Percentiles rank a stretch among this genome's conserved stretches.
phyloP scores from a whole-genome alignment of 768 basidiomycete species.

The Leccinum boreale region DNA sequence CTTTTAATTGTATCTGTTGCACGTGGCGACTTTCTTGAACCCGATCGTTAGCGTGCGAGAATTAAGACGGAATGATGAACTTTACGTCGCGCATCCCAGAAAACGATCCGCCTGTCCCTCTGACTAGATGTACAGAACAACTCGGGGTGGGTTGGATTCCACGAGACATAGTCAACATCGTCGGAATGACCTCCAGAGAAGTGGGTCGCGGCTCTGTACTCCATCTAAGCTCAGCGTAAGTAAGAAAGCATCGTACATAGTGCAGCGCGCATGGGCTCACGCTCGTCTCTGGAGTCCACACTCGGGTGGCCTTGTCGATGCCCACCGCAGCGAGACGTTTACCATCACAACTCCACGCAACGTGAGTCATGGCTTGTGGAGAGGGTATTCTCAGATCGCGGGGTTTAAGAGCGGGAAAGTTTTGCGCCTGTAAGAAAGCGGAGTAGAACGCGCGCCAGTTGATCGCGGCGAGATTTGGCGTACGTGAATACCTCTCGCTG shows the following conservation, averaged over 20 bases:
- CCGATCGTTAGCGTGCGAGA: constrained; percentile 5
- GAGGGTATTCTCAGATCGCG: constrained; percentile 68
- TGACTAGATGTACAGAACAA: constrained; percentile 78
- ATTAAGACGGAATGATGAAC: constrained; percentile 16
- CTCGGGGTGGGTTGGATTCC: constrained; percentile 85
- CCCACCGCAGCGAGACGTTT: constrained; percentile 79
- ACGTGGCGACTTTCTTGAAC: constrained; percentile 62
- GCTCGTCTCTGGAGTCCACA: constrained; percentile 79
- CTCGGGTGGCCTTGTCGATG: constrained; percentile 69
- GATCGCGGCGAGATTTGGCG: neutral
- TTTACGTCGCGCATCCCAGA: constrained; percentile 82
- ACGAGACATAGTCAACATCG: constrained; percentile 76
- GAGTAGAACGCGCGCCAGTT: constrained; percentile 13
- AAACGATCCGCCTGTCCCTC: constrained; percentile 70
- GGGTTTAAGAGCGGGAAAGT: constrained; percentile 77
- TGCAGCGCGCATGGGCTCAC: constrained; percentile 39
- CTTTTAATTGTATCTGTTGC: constrained; percentile 58
- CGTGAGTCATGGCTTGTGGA: constrained; percentile 64
- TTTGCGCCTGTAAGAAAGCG: constrained; percentile 54
- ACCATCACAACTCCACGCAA: constrained; percentile 84
- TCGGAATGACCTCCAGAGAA: constrained; percentile 73
- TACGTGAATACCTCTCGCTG: too few relatives aligned
- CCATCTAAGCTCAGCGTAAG: constrained; percentile 47
- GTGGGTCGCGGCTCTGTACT: constrained; percentile 58
- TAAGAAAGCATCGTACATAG: neutral